Conservation (phyloP, 139 green algal genomes). For the Chlorokybus atmophyticus region DNA sequence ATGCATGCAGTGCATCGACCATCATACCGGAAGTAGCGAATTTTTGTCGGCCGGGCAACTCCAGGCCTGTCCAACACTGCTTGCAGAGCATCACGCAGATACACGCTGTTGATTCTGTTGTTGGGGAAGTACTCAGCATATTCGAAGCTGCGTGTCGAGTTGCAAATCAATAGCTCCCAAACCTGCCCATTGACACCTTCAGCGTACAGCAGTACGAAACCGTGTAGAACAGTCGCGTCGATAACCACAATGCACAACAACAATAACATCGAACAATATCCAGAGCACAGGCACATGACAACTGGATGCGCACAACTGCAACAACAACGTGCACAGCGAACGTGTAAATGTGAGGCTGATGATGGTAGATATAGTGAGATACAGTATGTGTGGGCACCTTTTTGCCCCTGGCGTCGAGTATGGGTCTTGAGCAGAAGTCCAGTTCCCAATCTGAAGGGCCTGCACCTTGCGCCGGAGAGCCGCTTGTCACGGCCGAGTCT, state of each 20-base stretch:
- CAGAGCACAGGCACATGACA: too few relatives aligned
- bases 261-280: too few relatives aligned
- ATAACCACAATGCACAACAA: too few relatives aligned
- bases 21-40: slow-evolving; percentile 75
- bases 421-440: slow-evolving; percentile 90
- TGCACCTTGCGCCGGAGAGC: background rate
- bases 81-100: slow-evolving; percentile 43
- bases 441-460: slow-evolving; percentile 64
- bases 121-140: slow-evolving; percentile 91
- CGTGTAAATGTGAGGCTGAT: too few relatives aligned
- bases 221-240: too few relatives aligned
- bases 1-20: background rate
- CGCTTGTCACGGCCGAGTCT: background rate
- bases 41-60: slow-evolving; percentile 47
- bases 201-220: too few relatives aligned
- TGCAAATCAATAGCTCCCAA: slow-evolving; percentile 94
- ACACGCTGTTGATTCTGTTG: slow-evolving; percentile 92
- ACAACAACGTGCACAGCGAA: too few relatives aligned
- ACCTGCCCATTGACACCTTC: too few relatives aligned
- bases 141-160: slow-evolving; percentile 63
- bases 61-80: slow-evolving; percentile 52
- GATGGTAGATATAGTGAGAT: too few relatives aligned
- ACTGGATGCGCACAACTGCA: too few relatives aligned
- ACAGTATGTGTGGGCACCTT: too few relatives aligned
- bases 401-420: slow-evolving; percentile 91